Evolutionary conservation across 257 asterid species (phyloP), one percentile per base, ranked within the genome.

Genomic region (Orobanche coerulescens): DNA sequence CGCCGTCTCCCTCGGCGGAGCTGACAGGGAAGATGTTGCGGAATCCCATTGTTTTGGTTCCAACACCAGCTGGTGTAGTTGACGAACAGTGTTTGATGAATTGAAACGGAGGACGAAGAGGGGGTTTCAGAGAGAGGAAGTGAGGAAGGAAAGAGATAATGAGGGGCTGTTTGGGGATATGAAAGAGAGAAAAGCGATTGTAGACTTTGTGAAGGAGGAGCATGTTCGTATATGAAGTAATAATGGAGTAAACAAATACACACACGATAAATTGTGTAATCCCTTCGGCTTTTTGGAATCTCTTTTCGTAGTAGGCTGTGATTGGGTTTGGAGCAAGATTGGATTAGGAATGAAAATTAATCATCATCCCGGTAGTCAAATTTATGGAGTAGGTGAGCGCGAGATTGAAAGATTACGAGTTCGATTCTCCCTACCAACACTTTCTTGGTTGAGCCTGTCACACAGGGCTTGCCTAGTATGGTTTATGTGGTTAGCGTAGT

Each of bases 171-270:
- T 66, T 77, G 69, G 80, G 70, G 58, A 74, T 55, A 63, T 76
- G 74, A 53, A 78, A 51, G 61, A 74, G 74, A 61, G 72, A 75
- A 28, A 59, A 61, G 15, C 92, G 79, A 63, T 80, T 81, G 40
- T 73, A 73, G 78, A 83, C 95, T 75, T 75, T 81, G 70, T 76
- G 76, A 24, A 81, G 76, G 20, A 81, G 82, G 73, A 81, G 78
- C 95, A 78, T 88, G 24, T 60, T 71, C 71, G 69, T 50, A 25
- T 47, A 16, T 44, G 69, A 6, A 19, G 55, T 53, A 66, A 71
- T 71, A 58, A 65, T 73, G 81, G 73, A 70, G 76, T 70, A 36
- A 58, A 53, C 30, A 30, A 49, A n/a, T 39, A 66, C 61, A 20
- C 58, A 34, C 64, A 59, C 60, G 50, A 46, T 46, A 8, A 20